Evolutionary conservation across 331 rosid genomes (phyloP), one percentile per base, ranked within the genome.

Genomic region (Saraca asoca): DNA sequence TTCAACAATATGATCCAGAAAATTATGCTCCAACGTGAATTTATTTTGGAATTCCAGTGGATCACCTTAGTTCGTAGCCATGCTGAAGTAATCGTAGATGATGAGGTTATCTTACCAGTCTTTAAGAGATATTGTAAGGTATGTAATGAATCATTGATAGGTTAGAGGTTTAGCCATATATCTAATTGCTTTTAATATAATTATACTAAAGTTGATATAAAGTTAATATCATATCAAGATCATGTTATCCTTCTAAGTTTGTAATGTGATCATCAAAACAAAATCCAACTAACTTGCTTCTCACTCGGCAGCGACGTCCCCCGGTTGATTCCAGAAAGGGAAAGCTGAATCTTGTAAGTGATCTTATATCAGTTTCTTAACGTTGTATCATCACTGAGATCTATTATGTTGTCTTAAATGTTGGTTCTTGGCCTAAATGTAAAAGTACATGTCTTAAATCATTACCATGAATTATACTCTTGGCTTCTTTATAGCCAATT

Each of bases 291-390:
- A 55, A 38, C 55, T 24, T 55, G 66, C 55, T 85, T 73, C 78
- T 74, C 24, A 34, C 68, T 76, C 86, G 78, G 73, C 97, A 94
- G 99, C 84, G 99, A 62, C 96, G 99, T 15, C 99, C 97, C 48
- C 90, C 91, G 53, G 51, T 94, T 54, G 99, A 94, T 77, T 39
- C 67, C 58, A 80, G 77, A 48, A 90, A 86, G 79, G 97, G 99
- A 71, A 90, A 85, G 84, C 76, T 83, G 78, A 94, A 94, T 69
- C 60, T 78, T 77, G 99, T 94, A 80, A 90, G 97, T 79, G 49
- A 57, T 74, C 50, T 53, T 59, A 58, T 52, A 59, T 60, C 68
- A 6, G 20, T 67, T 73, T 53, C 63, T 3, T 18, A 29, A 42
- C 29, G 43, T 43, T 42, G 31, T 52, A 20, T 31, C 64, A 33